A percentile compares a stretch with the other conserved stretches of the same genome.
Conservation (phyloP, 1,139 yeast genomes). For the Sugiyamaella castrensis region DNA sequence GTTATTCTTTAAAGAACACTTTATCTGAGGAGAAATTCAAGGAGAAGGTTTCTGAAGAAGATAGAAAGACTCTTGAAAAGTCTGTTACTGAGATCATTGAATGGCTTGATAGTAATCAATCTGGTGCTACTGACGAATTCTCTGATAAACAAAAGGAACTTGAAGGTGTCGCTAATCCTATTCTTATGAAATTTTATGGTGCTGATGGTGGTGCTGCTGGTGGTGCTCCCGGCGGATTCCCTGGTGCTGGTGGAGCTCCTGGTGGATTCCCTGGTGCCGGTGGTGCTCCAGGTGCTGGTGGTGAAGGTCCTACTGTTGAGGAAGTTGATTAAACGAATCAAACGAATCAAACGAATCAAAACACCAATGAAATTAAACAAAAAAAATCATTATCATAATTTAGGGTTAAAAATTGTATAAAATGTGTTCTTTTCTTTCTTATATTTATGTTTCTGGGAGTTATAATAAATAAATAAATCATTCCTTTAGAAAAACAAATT, state of each 20-base stretch:
- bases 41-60: constrained; percentile 79
- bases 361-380: neutral
- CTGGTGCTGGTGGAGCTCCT: constrained; percentile 52
- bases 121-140: constrained; percentile 85
- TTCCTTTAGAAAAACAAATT: no score
- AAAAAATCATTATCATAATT: neutral
- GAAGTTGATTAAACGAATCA: constrained; percentile 67
- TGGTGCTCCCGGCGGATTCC: constrained; percentile 64
- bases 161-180: constrained; percentile 91
- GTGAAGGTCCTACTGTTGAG: constrained; percentile 84
- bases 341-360: neutral
- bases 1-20: constrained; percentile 85
- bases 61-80: constrained; percentile 72
- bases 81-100: constrained; percentile 82
- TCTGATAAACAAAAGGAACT: constrained; percentile 90
- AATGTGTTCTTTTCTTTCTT: no score
- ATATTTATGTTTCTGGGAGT: no score
- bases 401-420: no score
- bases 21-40: constrained; percentile 75
- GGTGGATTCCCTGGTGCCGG: constrained; percentile 44
- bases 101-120: constrained; percentile 86
- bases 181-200: constrained; percentile 84
- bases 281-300: constrained; percentile 38
- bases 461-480: no score
- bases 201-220: constrained; percentile 54